These are phyloP conservation scores for Cytospora piceicola DNA, from an alignment of 2,329 filamentous ascomycete genomes.

Conservation along the genomic window DNA sequence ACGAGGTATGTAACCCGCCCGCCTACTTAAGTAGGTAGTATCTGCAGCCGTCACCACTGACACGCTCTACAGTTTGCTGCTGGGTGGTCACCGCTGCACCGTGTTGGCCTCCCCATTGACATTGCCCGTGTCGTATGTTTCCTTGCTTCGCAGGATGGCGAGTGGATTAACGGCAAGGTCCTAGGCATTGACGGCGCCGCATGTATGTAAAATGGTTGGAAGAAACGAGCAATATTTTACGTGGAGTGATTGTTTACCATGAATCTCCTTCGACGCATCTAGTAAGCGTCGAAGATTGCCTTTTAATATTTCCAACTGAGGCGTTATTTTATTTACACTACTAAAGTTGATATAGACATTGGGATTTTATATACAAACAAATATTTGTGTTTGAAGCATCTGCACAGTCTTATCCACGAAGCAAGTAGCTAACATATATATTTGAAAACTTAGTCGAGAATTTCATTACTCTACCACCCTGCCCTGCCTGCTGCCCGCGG, in stretches of 20 bases:
- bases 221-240: too few species aligned
- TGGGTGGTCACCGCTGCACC: constrained; percentile 66
- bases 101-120: constrained; percentile 69
- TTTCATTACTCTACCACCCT: too few species aligned
- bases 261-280: neutral
- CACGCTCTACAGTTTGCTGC: constrained; percentile 55
- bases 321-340: neutral
- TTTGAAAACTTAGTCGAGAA: too few species aligned
- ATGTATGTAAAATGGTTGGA: constrained; percentile 36
- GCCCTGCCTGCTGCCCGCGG: too few species aligned
- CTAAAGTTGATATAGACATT: neutral
- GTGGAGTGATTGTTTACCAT: neutral
- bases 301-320: neutral
- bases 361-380: too few species aligned
- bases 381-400: too few species aligned
- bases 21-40: constrained; percentile 2
- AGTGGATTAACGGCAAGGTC: constrained; percentile 52
- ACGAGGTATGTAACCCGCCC: constrained; percentile 45
- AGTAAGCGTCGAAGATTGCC: neutral
- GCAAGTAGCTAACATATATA: too few species aligned
- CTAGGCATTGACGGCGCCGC: constrained; percentile 43
- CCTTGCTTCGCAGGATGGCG: constrained; percentile 51
- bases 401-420: neutral
- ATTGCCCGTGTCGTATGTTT: constrained; percentile 68
- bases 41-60: constrained; percentile 6